phyloP scores from a whole-genome alignment of 176 grass and related monocot genomes.

The Oryza officinalis region DNA sequence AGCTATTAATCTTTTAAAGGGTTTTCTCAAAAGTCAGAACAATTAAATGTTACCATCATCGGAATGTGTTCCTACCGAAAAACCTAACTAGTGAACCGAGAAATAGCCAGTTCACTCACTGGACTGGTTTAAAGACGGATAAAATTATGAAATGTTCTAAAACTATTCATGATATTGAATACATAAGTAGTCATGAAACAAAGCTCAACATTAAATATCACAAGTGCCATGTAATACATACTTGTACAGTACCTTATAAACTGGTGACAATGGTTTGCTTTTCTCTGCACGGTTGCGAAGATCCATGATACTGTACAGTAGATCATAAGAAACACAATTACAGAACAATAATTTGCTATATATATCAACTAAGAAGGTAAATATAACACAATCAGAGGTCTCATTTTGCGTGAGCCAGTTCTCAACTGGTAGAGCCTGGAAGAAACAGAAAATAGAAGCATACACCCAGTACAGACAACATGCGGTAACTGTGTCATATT shows the following conservation, averaged over 20 bases:
- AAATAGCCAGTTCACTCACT: background rate
- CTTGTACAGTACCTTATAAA: constrained; percentile 73
- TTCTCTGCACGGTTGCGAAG: constrained; percentile 58
- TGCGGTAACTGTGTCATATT: background rate
- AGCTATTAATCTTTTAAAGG: background rate
- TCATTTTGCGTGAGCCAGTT: background rate
- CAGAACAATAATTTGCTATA: background rate
- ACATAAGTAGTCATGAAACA: background rate
- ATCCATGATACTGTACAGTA: constrained; percentile 56
- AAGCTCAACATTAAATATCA: background rate
- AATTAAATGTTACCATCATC: background rate
- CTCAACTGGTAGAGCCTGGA: background rate
- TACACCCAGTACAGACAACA: background rate
- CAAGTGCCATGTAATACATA: background rate
- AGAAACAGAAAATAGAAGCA: background rate
- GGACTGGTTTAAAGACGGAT: background rate
- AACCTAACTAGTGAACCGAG: background rate
- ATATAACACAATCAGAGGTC: background rate
- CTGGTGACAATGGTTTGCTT: constrained; percentile 48
- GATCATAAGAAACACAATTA: constrained; percentile 21
- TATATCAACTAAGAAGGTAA: background rate
- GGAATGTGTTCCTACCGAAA: background rate
- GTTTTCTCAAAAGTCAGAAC: background rate
- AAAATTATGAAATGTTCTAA: background rate
- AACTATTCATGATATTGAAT: background rate